Percentiles rank a stretch among this genome's conserved stretches.
Evolutionary conservation across 2,329 filamentous ascomycete species (phyloP).

Genomic region (Fonsecaea nubica): DNA sequence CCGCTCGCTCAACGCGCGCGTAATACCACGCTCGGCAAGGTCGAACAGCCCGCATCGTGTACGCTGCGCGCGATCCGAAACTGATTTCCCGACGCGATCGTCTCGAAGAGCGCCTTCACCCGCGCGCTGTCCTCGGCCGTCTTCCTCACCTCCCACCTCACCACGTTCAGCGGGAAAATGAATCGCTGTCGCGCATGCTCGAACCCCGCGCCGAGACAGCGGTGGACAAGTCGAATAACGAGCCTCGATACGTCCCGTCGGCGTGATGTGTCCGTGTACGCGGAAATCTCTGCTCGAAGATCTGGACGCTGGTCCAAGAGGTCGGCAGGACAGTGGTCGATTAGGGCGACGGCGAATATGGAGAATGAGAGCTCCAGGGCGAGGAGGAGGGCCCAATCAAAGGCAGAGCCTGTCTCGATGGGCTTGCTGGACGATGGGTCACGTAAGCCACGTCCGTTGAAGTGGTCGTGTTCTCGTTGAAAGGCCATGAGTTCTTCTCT

Average conservation of each 20-base stretch:
- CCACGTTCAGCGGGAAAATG: slow-evolving; percentile 19
- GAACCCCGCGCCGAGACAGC: background rate
- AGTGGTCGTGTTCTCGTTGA: background rate
- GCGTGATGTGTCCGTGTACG: background rate
- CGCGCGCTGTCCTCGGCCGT: slow-evolving; percentile 4
- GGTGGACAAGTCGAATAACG: slow-evolving; percentile 5
- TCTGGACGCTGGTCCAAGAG: background rate
- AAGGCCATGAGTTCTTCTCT: background rate
- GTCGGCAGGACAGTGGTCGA: background rate
- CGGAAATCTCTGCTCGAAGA: background rate
- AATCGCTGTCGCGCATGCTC: slow-evolving; percentile 5
- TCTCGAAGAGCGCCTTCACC: slow-evolving; percentile 16
- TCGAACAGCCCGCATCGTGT: slow-evolving; percentile 12
- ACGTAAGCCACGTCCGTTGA: no score
- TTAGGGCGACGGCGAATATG: slow-evolving; percentile 11
- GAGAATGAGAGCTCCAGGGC: slow-evolving; percentile 18
- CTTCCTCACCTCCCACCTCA: slow-evolving; percentile 19
- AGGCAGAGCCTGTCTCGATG: background rate
- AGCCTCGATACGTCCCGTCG: slow-evolving; percentile 2
- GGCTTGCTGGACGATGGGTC: background rate
- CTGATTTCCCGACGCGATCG: background rate
- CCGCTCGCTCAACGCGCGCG: no score
- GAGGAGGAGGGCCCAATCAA: slow-evolving; percentile 6
- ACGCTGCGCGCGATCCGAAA: slow-evolving; percentile 17
- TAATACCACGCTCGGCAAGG: slow-evolving; percentile 2